Evolutionary conservation across 495 filamentous ascomycete genomes (phyloP), one percentile per base, ranked within the genome.

Genomic region (Podospora pseudopauciseta): DNA sequence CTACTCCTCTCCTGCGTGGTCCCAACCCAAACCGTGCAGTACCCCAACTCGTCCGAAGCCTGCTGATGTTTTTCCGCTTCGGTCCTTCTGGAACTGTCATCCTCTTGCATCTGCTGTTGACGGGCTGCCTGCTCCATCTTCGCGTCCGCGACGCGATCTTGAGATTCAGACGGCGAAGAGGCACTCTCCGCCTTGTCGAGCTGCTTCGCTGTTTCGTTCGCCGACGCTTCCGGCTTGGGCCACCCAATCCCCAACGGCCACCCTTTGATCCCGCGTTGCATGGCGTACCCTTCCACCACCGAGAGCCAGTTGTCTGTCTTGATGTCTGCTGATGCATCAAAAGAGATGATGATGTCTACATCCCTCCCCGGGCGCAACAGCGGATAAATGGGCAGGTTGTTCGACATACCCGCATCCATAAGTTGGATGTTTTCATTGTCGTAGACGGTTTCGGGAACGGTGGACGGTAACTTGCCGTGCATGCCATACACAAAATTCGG

Each of bases 381-480:
- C 0, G 95, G 95, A 77, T 99, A 99, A 30, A 97, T 91, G 4
- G 95, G 94, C 3, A 99, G 84, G 72, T 99, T 99, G 76, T 98
- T 98, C 63, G 90, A 93, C 94, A 99, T 99, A 15, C 95, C 95
- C 5, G 95, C 92, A 79, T 99, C 95, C 91, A 97, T 97, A 4
- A 97, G 86, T 71, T 95, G 89, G 27, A 98, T 82, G 71, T 92
- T 88, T 44, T 88, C 80, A 20, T 81, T 83, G 60, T 86, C 81
- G 72, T 90, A 88, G 55, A 96, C 87, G 28, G 86, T 91, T 60
- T 89, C 85, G 0, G 95, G 93, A 59, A 88, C 89, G 2, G 89
- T 91, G 0, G 84, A 74, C 0, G 93, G 91, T 39, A 99, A 82
- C 66, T 85, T 83, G 64, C 85, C 86, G 70, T 90, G 85, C 87